These are phyloP conservation scores for Ogataea dorogensis DNA, from an alignment of 805 yeast genomes.

Conservation along the genomic window DNA sequence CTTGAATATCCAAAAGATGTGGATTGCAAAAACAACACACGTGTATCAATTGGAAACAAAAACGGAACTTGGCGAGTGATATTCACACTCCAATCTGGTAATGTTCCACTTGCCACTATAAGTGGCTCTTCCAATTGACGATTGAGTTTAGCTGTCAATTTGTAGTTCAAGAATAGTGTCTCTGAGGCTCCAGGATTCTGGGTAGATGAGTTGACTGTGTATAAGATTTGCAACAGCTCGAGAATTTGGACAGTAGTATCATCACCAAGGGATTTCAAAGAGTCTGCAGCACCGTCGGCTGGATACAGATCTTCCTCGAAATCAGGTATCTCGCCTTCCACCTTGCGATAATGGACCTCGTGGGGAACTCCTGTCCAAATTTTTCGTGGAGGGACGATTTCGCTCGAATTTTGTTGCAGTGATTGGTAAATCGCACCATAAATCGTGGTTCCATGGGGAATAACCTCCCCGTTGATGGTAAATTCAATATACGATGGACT, in stretches of 20 bases:
- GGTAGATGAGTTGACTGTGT: conserved; percentile 36
- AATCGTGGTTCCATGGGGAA: conserved; percentile 67
- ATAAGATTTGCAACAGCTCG: conserved; percentile 47
- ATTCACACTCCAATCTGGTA: conserved; percentile 82
- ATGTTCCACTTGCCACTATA: conserved; percentile 77
- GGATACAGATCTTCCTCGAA: conserved; percentile 33
- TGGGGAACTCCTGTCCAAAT: conserved; percentile 62
- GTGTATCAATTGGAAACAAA: conserved; percentile 77
- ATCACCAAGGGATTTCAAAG: conserved; percentile 33
- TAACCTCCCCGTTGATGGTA: conserved; percentile 50
- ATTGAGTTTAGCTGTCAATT: conserved; percentile 79
- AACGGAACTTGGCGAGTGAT: conserved; percentile 77
- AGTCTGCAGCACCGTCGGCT: conserved; percentile 28
- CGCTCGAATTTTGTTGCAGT: conserved; percentile 38
- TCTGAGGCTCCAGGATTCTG: conserved; percentile 29
- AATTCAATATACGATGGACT: conserved; percentile 50
- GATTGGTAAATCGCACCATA: conserved; percentile 70
- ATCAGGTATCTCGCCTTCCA: conserved; percentile 28
- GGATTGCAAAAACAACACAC: conserved; percentile 74
- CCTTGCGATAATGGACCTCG: conserved; percentile 46
- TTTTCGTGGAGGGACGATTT: conserved; percentile 42
- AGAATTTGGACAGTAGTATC: conserved; percentile 40
- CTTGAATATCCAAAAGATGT: conserved; percentile 92
- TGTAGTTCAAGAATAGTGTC: conserved; percentile 63
- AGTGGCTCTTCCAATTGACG: conserved; percentile 88